Conservation (phyloP, 495 filamentous ascomycete genomes). For the Ramalina intermedia region DNA sequence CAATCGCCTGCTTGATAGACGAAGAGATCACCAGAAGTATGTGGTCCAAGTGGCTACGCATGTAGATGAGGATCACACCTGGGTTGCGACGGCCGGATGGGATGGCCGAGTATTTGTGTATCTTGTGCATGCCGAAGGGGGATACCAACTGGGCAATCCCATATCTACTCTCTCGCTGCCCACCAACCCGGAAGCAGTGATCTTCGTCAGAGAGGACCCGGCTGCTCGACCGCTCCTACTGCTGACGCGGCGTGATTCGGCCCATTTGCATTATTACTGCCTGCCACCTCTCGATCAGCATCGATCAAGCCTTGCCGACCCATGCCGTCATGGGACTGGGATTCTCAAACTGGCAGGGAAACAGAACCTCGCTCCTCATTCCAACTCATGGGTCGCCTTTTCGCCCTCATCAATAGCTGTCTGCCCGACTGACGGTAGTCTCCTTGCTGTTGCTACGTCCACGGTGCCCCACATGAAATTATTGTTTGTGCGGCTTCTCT, state of each 20-base stretch:
- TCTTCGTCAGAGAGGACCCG: conserved; percentile 38
- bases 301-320: conserved; percentile 6
- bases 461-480: conserved; percentile 52
- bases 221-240: conserved; percentile 32
- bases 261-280: conserved; percentile 44
- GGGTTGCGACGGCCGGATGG: conserved; percentile 53
- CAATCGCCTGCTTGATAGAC: conserved; percentile 24
- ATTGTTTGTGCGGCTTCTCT: conserved; percentile 43
- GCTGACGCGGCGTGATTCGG: conserved; percentile 45
- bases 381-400: conserved; percentile 51
- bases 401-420: conserved; percentile 44
- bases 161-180: conserved; percentile 34
- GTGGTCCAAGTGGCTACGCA: conserved; percentile 37
- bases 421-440: conserved; percentile 36
- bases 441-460: conserved; percentile 49
- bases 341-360: conserved; percentile 31
- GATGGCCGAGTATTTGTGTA: conserved; percentile 46
- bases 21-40: conserved; percentile 50
- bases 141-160: conserved; percentile 21
- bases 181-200: conserved; percentile 47
- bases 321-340: not conserved
- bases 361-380: conserved; percentile 50
- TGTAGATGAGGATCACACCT: conserved; percentile 18
- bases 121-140: conserved; percentile 5
- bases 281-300: conserved; percentile 15